Percentiles rank a stretch among this genome's conserved stretches.
phyloP scores from a whole-genome alignment of 371 early-diverging fungal genomes.

The Lichtheimia hyalospora region DNA sequence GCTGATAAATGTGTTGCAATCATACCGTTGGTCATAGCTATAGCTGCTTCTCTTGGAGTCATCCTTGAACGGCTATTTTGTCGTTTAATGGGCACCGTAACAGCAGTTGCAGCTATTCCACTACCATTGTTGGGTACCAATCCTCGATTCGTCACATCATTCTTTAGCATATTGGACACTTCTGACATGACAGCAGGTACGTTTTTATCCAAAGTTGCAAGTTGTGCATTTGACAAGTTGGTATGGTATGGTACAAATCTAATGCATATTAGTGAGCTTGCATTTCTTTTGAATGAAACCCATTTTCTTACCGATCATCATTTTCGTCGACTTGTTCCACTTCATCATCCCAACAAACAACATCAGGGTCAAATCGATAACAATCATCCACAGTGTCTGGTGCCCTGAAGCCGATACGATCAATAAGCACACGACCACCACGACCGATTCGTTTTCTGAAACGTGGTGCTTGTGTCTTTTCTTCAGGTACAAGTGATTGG shows the following conservation, averaged over 20 bases:
- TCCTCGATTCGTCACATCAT: neutral
- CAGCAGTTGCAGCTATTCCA: neutral
- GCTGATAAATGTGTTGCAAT: constrained; percentile 42
- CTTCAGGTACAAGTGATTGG: constrained; percentile 17
- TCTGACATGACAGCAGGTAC: constrained; percentile 1
- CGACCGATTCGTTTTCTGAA: constrained; percentile 62
- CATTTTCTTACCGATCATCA: constrained; percentile 31
- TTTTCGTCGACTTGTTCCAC: constrained; percentile 27
- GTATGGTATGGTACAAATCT: constrained; percentile 49
- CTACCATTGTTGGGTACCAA: constrained; percentile 2
- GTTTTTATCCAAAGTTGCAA: constrained; percentile 33
- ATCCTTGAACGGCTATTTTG: constrained; percentile 24
- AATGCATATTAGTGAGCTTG: neutral
- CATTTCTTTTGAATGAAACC: constrained; percentile 9
- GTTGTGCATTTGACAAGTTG: constrained; percentile 49
- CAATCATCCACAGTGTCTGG: constrained; percentile 15
- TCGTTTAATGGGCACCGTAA: constrained; percentile 10
- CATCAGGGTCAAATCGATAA: constrained; percentile 39
- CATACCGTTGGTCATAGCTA: constrained; percentile 45
- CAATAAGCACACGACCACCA: constrained; percentile 61
- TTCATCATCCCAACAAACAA: constrained; percentile 33
- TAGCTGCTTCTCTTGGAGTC: constrained; percentile 43
- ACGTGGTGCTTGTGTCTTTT: constrained; percentile 19
- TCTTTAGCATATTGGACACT: neutral
- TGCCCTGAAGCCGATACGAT: constrained; percentile 26